These are phyloP conservation scores for Phytopythium vexans DNA, from an alignment of 352 stramenopile genomes.

Conservation along the genomic window DNA sequence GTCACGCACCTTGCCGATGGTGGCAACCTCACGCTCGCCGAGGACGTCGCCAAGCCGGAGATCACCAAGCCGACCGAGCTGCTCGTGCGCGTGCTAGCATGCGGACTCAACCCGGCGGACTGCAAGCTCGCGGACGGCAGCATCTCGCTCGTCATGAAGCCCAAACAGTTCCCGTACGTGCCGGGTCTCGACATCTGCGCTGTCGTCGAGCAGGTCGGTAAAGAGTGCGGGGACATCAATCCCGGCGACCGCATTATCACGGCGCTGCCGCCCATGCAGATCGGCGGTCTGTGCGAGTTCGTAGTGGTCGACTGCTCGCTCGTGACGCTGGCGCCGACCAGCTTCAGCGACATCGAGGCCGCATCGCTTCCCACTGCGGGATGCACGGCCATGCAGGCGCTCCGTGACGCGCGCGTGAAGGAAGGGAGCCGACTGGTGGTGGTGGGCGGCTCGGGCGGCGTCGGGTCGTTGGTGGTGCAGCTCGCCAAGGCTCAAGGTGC, in stretches of 20 bases:
- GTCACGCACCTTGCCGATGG: slow-evolving; percentile 26
- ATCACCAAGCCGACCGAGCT: slow-evolving; percentile 20
- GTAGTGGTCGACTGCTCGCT: slow-evolving; percentile 17
- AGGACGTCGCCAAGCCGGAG: slow-evolving; percentile 13
- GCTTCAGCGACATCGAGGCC: slow-evolving; percentile 17
- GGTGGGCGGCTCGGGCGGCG: slow-evolving; percentile 70
- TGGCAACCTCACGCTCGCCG: slow-evolving; percentile 23
- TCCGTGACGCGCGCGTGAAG: slow-evolving; percentile 25
- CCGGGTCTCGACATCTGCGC: slow-evolving; percentile 39
- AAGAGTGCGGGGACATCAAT: slow-evolving; percentile 18
- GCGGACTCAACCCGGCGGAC: slow-evolving; percentile 31
- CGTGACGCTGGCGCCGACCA: slow-evolving; percentile 16
- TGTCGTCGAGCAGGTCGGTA: slow-evolving; percentile 27
- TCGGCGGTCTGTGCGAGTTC: slow-evolving; percentile 35
- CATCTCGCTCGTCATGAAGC: slow-evolving; percentile 35
- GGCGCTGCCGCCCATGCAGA: slow-evolving; percentile 11
- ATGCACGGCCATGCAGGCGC: slow-evolving; percentile 26
- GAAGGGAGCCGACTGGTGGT: slow-evolving; percentile 66
- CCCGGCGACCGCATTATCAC: slow-evolving; percentile 33
- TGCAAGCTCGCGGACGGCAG: slow-evolving; percentile 30
- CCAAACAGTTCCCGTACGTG: slow-evolving; percentile 38
- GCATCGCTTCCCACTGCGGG: slow-evolving; percentile 28
- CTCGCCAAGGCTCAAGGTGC: slow-evolving; percentile 42
- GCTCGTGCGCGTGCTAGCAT: slow-evolving; percentile 26
- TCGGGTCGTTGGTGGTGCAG: slow-evolving; percentile 75